These are phyloP conservation scores for Cercospora nicotianae DNA, from an alignment of 2,329 filamentous ascomycete genomes.

Conservation along the genomic window DNA sequence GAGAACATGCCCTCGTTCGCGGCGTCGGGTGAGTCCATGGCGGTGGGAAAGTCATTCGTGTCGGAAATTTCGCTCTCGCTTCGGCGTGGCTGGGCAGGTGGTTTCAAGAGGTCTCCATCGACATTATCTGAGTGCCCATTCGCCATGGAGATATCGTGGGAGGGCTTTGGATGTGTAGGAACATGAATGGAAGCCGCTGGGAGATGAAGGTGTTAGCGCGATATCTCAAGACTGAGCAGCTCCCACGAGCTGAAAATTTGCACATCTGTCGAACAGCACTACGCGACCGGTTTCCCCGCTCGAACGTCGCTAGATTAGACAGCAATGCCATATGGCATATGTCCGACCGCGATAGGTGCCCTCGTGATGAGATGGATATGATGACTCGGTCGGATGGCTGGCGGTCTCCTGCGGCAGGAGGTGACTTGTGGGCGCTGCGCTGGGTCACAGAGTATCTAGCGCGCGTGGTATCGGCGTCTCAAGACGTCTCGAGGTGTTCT, in stretches of 20 bases:
- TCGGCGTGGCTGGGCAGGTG: constrained; percentile 52
- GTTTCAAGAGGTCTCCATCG: constrained; percentile 48
- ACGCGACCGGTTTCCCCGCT: constrained; percentile 47
- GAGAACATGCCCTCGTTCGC: constrained; percentile 43
- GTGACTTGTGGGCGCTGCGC: constrained; percentile 18
- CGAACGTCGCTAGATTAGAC: constrained; percentile 34
- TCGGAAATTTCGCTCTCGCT: constrained; percentile 79
- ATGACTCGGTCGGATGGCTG: constrained; percentile 29
- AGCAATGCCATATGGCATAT: constrained; percentile 36
- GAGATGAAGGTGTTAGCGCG: constrained; percentile 45
- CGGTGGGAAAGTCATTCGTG: constrained; percentile 57
- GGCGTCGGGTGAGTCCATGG: constrained; percentile 40
- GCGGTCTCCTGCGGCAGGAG: constrained; percentile 23
- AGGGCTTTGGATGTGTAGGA: constrained; percentile 57
- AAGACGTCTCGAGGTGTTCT: constrained; percentile 19
- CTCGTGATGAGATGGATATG: constrained; percentile 30
- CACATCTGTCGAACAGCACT: constrained; percentile 28
- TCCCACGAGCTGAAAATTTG: constrained; percentile 38
- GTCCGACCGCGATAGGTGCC: constrained; percentile 43
- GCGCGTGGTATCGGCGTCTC: constrained; percentile 25
- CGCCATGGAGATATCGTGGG: constrained; percentile 55
- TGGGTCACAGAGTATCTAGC: constrained; percentile 14
- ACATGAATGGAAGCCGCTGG: constrained; percentile 63
- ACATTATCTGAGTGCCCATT: constrained; percentile 66
- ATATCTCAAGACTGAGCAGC: constrained; percentile 33